phyloP scores from a whole-genome alignment of 169 alveolate genomes.

The Plasmodium cynomolgi region DNA sequence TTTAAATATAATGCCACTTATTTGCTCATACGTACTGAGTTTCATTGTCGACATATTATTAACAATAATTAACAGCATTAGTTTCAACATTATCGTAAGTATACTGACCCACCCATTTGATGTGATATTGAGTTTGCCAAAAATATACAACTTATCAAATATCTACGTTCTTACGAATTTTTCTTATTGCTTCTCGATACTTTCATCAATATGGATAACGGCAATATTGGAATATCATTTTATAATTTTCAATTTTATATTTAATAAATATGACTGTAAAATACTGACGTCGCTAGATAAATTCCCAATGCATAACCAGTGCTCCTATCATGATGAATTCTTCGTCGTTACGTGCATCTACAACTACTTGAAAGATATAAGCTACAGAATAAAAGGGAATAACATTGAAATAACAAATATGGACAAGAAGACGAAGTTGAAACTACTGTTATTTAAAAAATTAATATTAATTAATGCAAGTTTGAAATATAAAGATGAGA shows the following conservation, averaged over 20 bases:
- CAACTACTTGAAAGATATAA: slow-evolving; percentile 58
- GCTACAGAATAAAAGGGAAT: slow-evolving; percentile 60
- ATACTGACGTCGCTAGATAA: slow-evolving; percentile 58
- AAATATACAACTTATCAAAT: slow-evolving; percentile 61
- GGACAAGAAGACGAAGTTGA: slow-evolving; percentile 65
- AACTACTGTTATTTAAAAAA: slow-evolving; percentile 63
- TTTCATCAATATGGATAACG: slow-evolving; percentile 74
- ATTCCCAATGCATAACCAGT: slow-evolving; percentile 66
- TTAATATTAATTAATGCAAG: slow-evolving; percentile 56
- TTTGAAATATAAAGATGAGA: slow-evolving; percentile 70
- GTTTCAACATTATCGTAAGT: slow-evolving; percentile 40
- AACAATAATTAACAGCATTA: slow-evolving; percentile 62
- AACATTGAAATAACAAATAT: slow-evolving; percentile 70
- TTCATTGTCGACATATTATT: slow-evolving; percentile 54
- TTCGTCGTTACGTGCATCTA: slow-evolving; percentile 69
- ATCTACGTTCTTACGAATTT: slow-evolving; percentile 63
- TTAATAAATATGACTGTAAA: slow-evolving; percentile 64
- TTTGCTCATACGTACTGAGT: slow-evolving; percentile 64
- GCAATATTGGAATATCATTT: slow-evolving; percentile 65
- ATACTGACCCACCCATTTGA: slow-evolving; percentile 70
- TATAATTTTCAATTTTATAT: slow-evolving; percentile 61
- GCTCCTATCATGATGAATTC: slow-evolving; percentile 71
- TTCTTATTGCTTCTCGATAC: slow-evolving; percentile 62
- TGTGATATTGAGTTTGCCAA: slow-evolving; percentile 66
- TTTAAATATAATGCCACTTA: slow-evolving; percentile 67